phyloP scores from a whole-genome alignment of 2,329 filamentous ascomycete species.

The Microdochium trichocladiopsis region DNA sequence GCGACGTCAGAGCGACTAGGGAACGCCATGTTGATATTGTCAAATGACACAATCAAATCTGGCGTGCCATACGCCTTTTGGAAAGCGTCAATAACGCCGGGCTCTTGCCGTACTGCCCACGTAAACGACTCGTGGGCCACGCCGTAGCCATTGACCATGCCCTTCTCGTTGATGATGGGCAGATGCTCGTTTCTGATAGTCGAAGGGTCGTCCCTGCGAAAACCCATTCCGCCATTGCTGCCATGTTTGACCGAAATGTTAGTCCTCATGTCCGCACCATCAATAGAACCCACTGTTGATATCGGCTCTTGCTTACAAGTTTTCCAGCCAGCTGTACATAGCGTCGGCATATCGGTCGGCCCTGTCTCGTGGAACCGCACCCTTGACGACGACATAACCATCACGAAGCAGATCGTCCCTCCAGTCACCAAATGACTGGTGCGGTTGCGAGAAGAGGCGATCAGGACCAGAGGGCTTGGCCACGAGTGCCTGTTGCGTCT shows the following conservation, averaged over 20 bases:
- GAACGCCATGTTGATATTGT: slow-evolving; percentile 36
- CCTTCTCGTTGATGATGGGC: slow-evolving; percentile 35
- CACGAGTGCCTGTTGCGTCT: no score
- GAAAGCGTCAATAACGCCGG: slow-evolving; percentile 36
- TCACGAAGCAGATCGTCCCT: slow-evolving; percentile 16
- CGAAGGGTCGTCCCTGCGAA: slow-evolving; percentile 26
- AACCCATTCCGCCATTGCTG: slow-evolving; percentile 10
- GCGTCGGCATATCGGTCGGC: slow-evolving; percentile 10
- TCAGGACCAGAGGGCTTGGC: not conserved
- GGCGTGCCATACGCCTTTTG: slow-evolving; percentile 35
- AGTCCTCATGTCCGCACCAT: no score
- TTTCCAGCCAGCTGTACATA: slow-evolving; percentile 8
- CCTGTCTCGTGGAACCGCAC: slow-evolving; percentile 10
- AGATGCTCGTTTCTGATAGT: slow-evolving; percentile 23
- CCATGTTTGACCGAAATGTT: no score
- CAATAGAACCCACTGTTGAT: no score
- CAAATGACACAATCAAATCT: slow-evolving; percentile 41
- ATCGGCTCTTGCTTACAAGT: no score
- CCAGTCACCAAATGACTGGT: slow-evolving; percentile 8
- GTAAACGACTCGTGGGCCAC: slow-evolving; percentile 40
- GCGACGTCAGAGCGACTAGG: slow-evolving; percentile 23
- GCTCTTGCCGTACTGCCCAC: slow-evolving; percentile 38
- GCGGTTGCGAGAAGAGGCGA: not conserved
- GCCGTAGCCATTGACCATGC: slow-evolving; percentile 38
- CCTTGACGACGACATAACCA: slow-evolving; percentile 17